Conservation (phyloP, 2,329 filamentous ascomycete genomes). For the Chaetomiaceae sp. region DNA sequence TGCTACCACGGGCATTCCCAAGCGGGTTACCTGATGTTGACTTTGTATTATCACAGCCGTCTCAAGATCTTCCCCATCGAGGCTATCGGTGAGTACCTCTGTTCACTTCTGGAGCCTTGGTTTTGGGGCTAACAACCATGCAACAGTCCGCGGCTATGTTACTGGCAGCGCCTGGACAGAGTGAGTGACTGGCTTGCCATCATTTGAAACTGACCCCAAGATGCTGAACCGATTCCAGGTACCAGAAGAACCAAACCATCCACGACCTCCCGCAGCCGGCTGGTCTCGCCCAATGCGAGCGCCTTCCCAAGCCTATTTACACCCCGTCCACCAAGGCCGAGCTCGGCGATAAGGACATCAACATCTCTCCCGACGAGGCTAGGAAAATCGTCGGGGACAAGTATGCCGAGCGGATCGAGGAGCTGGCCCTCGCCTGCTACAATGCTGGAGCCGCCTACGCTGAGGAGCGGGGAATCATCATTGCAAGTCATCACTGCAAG, state of each 20-base stretch:
- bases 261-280: conserved; percentile 67
- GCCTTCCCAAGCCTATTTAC: conserved; percentile 62
- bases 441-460: conserved; percentile 59
- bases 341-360: conserved; percentile 73
- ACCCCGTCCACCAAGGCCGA: conserved; percentile 85
- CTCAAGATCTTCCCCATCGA: conserved; percentile 74
- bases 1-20: neutral
- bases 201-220: neutral
- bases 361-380: conserved; percentile 69
- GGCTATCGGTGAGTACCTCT: conserved; percentile 48
- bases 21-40: neutral
- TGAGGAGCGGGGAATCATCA: conserved; percentile 62
- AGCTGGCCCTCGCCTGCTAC: conserved; percentile 62
- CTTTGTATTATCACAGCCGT: conserved; percentile 52
- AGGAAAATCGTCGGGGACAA: conserved; percentile 58
- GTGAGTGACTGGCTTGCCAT: too few relatives aligned
- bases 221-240: conserved; percentile 22
- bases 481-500: conserved; percentile 31
- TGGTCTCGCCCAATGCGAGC: conserved; percentile 66
- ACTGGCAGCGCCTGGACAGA: conserved; percentile 81
- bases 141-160: conserved; percentile 74
- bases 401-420: conserved; percentile 61
- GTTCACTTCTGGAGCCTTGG: neutral
- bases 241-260: conserved; percentile 67
- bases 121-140: neutral